Conservation (phyloP, 129 eudicot species). For the Chrysanthemum makinoi region DNA sequence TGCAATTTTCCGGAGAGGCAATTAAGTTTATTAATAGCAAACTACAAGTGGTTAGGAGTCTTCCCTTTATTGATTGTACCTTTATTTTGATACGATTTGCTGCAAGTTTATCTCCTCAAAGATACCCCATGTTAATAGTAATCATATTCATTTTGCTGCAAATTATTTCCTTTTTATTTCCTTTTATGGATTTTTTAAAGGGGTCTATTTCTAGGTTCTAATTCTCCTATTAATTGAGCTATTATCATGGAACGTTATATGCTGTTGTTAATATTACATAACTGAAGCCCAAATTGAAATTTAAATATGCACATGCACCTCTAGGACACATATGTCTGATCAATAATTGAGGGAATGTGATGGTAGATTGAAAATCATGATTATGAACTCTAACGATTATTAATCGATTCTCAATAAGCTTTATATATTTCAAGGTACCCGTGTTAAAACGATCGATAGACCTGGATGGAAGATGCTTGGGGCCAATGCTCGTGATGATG, state of each 20-base stretch:
- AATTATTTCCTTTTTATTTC: too few species aligned
- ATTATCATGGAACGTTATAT: too few species aligned
- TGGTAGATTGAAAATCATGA: slow-evolving; percentile 13
- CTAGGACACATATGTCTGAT: slow-evolving; percentile 7
- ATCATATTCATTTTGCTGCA: too few species aligned
- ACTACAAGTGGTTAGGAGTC: too few species aligned
- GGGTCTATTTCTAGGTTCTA: background rate
- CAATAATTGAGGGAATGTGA: background rate
- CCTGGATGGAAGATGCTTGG: slow-evolving; percentile 56
- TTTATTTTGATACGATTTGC: too few species aligned
- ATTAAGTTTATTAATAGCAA: too few species aligned
- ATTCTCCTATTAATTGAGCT: background rate
- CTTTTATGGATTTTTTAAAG: too few species aligned
- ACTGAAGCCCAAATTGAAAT: background rate
- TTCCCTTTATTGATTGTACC: too few species aligned
- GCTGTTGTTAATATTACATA: background rate
- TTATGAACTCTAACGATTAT: slow-evolving; percentile 7
- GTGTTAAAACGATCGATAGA: slow-evolving; percentile 42
- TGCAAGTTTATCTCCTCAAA: too few species aligned
- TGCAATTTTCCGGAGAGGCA: too few species aligned
- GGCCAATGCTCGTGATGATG: slow-evolving; percentile 61
- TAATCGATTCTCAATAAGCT: background rate
- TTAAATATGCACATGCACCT: background rate
- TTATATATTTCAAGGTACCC: slow-evolving; percentile 33
- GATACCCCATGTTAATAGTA: too few species aligned